Evolutionary conservation across 352 stramenopile genomes (phyloP), one percentile per base, ranked within the genome.

Genomic region (Phytophthora multivora): DNA sequence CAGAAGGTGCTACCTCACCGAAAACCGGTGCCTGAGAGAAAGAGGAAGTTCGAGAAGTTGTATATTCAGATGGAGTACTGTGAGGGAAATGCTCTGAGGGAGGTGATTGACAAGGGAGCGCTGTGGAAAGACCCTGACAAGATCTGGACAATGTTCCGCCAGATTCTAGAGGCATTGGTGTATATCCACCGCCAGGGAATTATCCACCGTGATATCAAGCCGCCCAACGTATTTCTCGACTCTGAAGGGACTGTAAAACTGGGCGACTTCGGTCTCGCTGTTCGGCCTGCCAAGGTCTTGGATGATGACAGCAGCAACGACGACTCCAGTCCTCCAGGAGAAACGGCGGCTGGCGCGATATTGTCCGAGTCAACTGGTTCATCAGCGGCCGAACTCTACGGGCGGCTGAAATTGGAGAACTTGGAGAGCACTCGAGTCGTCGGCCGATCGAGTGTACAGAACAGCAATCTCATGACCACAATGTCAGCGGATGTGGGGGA

Each of bases 41-140:
- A 79, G 25, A 77, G 81, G 38, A 77, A 73, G 46, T 78, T 79
- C 31, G 88, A 96, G 55, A 89, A 82, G 58, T 70, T 97, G 51
- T 96, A 94, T 62, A 97, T 97, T 59, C 90, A 98, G 71, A 99
- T 99, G 96, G 92, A 99, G 71, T 99, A 95, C 64, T 99, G 96
- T 47, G 81, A 96, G 42, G 79, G 88, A 8, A 98, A 96, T 46
- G 97, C 95, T 23, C 75, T 99, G 31, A 77, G 94, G 51, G 91
- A 98, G 40, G 81, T 98, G 31, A 98, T 98, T 57, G 95, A 99
- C 64, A 89, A 98, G 43, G 81, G 80, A 13, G 66, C 68, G 0
- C 66, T 98, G 23, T 92, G 73, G 53, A 79, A 89, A 69, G 75
- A 93, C n/a, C 73, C 80, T 2, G 85, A 95, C 56, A 94, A 96